These are phyloP conservation scores for Diaporthe australafricana DNA, from an alignment of 2,329 filamentous ascomycete species.

Conservation along the genomic window DNA sequence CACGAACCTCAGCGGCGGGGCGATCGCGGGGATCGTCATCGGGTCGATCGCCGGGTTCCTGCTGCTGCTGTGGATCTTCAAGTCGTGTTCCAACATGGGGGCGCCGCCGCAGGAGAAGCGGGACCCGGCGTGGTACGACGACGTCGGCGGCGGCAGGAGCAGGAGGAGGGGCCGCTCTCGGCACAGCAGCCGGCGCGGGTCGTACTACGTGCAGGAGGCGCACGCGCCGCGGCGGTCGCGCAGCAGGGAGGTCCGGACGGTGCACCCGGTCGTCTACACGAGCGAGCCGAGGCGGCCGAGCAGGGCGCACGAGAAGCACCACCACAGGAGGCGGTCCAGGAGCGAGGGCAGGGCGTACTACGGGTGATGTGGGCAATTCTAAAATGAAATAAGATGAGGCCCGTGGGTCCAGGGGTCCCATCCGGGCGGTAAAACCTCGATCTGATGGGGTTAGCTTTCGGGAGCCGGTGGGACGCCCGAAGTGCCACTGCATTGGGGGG, in stretches of 20 bases:
- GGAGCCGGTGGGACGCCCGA: not conserved
- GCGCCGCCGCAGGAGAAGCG: conserved; percentile 46
- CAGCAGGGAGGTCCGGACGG: not conserved
- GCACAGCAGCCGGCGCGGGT: not conserved
- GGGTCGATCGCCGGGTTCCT: conserved; percentile 59
- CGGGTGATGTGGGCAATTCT: not conserved
- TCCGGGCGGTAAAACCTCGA: not conserved
- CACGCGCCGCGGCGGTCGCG: not conserved
- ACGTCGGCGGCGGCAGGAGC: conserved; percentile 36
- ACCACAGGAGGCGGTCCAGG: not conserved
- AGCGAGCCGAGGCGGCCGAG: conserved; percentile 16
- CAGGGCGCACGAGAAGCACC: conserved; percentile 3
- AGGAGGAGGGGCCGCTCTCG: not conserved
- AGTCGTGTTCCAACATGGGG: conserved; percentile 56
- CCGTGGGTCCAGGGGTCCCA: not conserved
- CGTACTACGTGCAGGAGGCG: conserved; percentile 4
- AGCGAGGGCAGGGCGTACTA: conserved; percentile 1
- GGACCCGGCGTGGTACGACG: conserved; percentile 47
- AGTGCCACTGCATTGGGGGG: conserved; percentile 16
- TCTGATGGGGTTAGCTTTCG: conserved; percentile 5
- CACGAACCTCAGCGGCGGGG: conserved; percentile 56
- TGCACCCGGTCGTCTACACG: conserved; percentile 14
- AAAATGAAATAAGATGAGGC: not conserved
- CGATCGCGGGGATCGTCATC: conserved; percentile 64
- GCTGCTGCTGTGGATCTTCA: conserved; percentile 59